Conservation (phyloP, 2,329 filamentous ascomycete species). For the Ophiostoma ulmi region DNA sequence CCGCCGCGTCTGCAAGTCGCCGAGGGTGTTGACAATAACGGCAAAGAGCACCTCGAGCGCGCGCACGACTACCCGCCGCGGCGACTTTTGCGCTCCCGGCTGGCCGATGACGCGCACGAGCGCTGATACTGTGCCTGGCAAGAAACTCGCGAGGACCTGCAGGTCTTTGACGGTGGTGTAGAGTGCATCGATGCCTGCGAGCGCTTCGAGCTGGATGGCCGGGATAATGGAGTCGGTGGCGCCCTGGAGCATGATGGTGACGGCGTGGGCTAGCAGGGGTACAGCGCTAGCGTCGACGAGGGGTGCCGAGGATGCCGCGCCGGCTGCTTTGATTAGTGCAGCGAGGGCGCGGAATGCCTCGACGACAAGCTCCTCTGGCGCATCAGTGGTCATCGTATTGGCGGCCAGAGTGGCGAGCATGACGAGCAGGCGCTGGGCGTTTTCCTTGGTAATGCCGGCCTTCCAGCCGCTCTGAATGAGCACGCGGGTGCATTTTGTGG, state of each 20-base stretch:
- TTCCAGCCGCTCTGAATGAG: slow-evolving; percentile 78
- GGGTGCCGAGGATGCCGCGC: slow-evolving; percentile 35
- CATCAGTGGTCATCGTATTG: slow-evolving; percentile 42
- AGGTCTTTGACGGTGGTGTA: slow-evolving; percentile 62
- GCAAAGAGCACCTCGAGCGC: slow-evolving; percentile 55
- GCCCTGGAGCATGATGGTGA: slow-evolving; percentile 74
- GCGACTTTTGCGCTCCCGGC: slow-evolving; percentile 52
- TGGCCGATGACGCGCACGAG: slow-evolving; percentile 70
- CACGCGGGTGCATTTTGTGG: slow-evolving; percentile 67
- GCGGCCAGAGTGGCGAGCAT: not conserved
- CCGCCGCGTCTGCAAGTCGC: slow-evolving; percentile 51
- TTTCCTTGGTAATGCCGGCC: slow-evolving; percentile 51
- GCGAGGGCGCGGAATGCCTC: slow-evolving; percentile 66
- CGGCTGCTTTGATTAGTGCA: slow-evolving; percentile 58
- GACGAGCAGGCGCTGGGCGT: slow-evolving; percentile 10
- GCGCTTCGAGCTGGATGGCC: slow-evolving; percentile 66
- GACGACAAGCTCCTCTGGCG: slow-evolving; percentile 68
- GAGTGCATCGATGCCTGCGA: slow-evolving; percentile 58
- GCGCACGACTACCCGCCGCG: slow-evolving; percentile 58
- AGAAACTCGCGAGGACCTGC: slow-evolving; percentile 73
- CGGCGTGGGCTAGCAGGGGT: slow-evolving; percentile 73
- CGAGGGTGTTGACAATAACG: slow-evolving; percentile 51
- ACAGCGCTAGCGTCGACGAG: slow-evolving; percentile 57
- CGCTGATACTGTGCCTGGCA: slow-evolving; percentile 81
- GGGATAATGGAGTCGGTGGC: slow-evolving; percentile 59